Percentiles rank a stretch among this genome's conserved stretches.
Conservation (phyloP, 495 filamentous ascomycete species). For the Aspergillus mulundensis region DNA sequence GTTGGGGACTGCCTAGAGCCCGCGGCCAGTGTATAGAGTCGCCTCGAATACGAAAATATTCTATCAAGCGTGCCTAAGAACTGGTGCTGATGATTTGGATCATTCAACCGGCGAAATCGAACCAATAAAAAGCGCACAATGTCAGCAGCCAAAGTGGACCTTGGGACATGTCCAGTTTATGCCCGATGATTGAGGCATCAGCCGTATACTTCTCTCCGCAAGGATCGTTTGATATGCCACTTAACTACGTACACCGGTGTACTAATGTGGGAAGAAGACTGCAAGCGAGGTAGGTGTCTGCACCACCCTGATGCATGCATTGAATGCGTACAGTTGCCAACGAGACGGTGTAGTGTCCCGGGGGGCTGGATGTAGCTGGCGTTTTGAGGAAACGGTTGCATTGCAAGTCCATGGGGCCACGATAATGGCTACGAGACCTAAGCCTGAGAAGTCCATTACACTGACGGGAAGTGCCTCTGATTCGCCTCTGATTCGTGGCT, state of each 20-base stretch:
- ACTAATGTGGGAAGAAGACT: background rate
- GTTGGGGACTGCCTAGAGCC: background rate
- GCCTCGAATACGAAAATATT: background rate
- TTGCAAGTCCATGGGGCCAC: background rate
- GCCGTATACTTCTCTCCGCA: background rate
- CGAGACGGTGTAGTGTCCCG: background rate
- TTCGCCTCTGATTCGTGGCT: constrained; percentile 14
- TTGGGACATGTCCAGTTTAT: background rate
- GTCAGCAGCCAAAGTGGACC: background rate
- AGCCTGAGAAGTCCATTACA: background rate
- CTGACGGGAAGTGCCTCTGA: background rate
- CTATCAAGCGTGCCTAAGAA: background rate
- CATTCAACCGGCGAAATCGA: background rate
- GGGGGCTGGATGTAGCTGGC: no score
- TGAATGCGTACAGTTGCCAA: background rate
- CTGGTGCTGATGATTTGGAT: background rate
- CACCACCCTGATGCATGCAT: background rate
- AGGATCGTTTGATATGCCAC: background rate
- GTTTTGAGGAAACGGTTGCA: background rate
- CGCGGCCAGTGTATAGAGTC: background rate
- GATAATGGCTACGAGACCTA: background rate
- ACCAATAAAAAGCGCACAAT: constrained; percentile 2
- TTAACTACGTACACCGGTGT: background rate
- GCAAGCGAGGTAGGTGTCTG: background rate
- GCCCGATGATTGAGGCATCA: background rate